Evolutionary conservation across 768 basidiomycete species (phyloP).

Genomic region (Pholiota conissans): DNA sequence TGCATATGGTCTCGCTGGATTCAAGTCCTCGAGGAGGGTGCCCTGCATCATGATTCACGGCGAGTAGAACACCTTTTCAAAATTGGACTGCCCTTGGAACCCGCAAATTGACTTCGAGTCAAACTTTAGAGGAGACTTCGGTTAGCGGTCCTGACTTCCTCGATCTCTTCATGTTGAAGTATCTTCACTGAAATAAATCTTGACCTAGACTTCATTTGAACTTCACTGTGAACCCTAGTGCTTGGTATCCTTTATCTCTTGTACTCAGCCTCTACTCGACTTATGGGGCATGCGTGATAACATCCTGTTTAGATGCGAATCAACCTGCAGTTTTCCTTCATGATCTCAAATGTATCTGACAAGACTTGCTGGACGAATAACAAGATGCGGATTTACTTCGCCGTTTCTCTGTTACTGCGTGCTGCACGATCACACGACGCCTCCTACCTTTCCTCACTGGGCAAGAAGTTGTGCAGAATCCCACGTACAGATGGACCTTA

Average conservation of each 20-base stretch:
- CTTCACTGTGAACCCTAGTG: no score
- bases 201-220: neutral
- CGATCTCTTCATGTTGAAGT: no score
- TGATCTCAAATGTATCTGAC: neutral
- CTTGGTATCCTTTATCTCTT: no score
- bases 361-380: conserved; percentile 7
- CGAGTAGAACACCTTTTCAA: neutral
- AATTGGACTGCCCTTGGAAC: neutral
- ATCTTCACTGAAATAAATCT: neutral
- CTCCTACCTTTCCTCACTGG: neutral
- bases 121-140: no score
- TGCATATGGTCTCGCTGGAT: no score
- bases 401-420: neutral
- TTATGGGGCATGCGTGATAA: neutral
- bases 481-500: neutral
- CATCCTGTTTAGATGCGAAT: neutral
- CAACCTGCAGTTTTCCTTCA: neutral
- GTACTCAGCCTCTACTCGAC: neutral
- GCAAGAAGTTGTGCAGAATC: neutral
- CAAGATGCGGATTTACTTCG: neutral
- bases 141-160: no score
- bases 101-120: neutral
- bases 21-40: no score
- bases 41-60: neutral
- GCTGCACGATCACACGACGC: conserved; percentile 3